Percentiles rank a stretch among this genome's conserved stretches.
Conservation (phyloP, 2,329 filamentous ascomycete species). For the Fusarium decemcellulare region DNA sequence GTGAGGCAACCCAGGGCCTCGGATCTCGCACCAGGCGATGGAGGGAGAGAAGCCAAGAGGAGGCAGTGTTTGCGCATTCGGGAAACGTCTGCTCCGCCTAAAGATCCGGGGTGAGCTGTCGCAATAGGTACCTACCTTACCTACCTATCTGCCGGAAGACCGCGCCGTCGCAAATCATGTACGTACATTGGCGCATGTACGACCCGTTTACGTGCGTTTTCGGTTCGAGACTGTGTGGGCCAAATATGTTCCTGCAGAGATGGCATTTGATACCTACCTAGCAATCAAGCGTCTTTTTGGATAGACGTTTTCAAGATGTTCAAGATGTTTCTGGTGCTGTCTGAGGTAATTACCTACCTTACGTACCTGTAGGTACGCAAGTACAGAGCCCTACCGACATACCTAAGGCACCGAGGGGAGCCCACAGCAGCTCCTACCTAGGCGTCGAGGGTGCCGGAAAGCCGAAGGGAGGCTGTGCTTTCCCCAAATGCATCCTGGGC, state of each 20-base stretch:
- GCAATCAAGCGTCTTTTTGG: no score
- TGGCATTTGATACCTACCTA: neutral
- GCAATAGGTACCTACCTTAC: neutral
- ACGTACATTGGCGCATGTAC: neutral
- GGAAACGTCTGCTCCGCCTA: neutral
- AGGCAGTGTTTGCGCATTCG: neutral
- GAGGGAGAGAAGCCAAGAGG: conserved; percentile 4
- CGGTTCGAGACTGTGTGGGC: neutral
- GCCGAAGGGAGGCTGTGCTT: conserved; percentile 34
- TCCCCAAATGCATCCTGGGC: conserved; percentile 11
- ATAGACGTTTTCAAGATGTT: no score
- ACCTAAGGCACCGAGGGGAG: neutral
- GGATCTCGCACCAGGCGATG: neutral
- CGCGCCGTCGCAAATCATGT: neutral
- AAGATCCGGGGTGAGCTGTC: conserved; percentile 1
- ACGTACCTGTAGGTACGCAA: no score
- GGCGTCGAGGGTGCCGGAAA: neutral
- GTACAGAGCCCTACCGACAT: neutral
- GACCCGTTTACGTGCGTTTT: conserved; percentile 1
- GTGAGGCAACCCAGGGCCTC: conserved; percentile 23
- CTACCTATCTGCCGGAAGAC: neutral
- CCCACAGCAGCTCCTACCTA: neutral
- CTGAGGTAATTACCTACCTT: no score
- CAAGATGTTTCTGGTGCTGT: no score
- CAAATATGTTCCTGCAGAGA: conserved; percentile 5